phyloP scores from a whole-genome alignment of 768 basidiomycete species.

The Cyclocybe aegerita region DNA sequence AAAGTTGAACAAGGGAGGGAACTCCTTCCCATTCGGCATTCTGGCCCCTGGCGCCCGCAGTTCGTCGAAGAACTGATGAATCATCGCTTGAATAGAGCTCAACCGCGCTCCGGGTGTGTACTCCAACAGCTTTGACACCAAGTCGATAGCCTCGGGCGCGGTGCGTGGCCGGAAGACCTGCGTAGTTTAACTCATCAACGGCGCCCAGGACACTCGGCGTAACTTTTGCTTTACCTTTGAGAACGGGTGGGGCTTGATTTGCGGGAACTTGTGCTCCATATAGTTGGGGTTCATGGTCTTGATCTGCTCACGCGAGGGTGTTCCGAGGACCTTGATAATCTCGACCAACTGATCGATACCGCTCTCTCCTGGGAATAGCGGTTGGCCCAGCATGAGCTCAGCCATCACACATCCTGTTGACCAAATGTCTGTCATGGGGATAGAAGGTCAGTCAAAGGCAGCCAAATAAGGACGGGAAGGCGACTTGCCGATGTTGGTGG shows the following conservation, averaged over 20 bases:
- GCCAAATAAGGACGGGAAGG: conserved; percentile 3
- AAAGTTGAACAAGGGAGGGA: conserved; percentile 93
- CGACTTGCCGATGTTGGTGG: conserved; percentile 92
- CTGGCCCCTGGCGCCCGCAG: conserved; percentile 84
- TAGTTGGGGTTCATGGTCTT: conserved; percentile 99
- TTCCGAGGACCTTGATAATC: conserved; percentile 99
- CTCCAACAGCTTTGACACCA: conserved; percentile 92
- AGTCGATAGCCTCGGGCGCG: conserved; percentile 91
- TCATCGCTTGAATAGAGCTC: conserved; percentile 89
- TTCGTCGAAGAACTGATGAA: conserved; percentile 97
- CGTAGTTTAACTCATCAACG: background rate
- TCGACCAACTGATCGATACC: conserved; percentile 99
- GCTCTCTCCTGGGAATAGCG: conserved; percentile 97
- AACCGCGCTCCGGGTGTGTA: conserved; percentile 96
- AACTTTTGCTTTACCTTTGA: conserved; percentile 65
- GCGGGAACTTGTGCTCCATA: conserved; percentile 99
- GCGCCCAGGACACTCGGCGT: conserved; percentile 2
- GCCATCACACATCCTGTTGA: conserved; percentile 99
- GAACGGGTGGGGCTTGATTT: conserved; percentile 99
- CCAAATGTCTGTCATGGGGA: conserved; percentile 79
- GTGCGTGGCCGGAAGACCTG: conserved; percentile 99
- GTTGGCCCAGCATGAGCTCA: conserved; percentile 98
- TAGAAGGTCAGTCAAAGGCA: conserved; percentile 7
- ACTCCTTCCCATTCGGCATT: conserved; percentile 97
- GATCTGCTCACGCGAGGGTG: conserved; percentile 98